phyloP scores from a whole-genome alignment of 192 early-diverging fungal species.

The Globomyces pollinis-pini region DNA sequence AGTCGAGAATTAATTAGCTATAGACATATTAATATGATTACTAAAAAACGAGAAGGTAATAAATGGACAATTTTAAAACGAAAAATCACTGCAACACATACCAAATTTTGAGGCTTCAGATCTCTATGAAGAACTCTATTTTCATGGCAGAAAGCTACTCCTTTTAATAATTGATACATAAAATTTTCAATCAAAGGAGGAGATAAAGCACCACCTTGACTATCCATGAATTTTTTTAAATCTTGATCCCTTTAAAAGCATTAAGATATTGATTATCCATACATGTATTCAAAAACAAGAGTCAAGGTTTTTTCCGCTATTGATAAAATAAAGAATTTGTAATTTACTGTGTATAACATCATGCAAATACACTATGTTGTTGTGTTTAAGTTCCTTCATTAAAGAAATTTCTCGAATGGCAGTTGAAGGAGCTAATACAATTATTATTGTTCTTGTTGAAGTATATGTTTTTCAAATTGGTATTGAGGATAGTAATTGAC shows the following conservation, averaged over 20 bases:
- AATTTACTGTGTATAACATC: conserved; percentile 97
- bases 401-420: conserved; percentile 77
- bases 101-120: conserved; percentile 49
- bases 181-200: conserved; percentile 54
- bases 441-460: conserved; percentile 12
- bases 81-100: background rate
- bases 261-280: too few relatives aligned
- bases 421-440: conserved; percentile 41
- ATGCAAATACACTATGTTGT: conserved; percentile 72
- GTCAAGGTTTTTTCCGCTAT: conserved; percentile 97
- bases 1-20: conserved; percentile 82
- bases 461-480: background rate
- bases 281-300: conserved; percentile 97
- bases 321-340: too few relatives aligned
- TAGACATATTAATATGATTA: conserved; percentile 30
- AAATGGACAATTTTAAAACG: background rate
- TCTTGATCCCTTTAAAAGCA: too few relatives aligned
- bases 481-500: conserved; percentile 43
- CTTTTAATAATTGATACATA: conserved; percentile 94
- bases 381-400: conserved; percentile 73
- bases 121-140: conserved; percentile 91
- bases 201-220: conserved; percentile 26
- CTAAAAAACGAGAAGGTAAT: background rate
- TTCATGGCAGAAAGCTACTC: conserved; percentile 96
- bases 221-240: conserved; percentile 97